Evolutionary conservation across 257 asterid genomes (phyloP), one percentile per base, ranked within the genome.

Genomic region (Nicotiana noctiflora): DNA sequence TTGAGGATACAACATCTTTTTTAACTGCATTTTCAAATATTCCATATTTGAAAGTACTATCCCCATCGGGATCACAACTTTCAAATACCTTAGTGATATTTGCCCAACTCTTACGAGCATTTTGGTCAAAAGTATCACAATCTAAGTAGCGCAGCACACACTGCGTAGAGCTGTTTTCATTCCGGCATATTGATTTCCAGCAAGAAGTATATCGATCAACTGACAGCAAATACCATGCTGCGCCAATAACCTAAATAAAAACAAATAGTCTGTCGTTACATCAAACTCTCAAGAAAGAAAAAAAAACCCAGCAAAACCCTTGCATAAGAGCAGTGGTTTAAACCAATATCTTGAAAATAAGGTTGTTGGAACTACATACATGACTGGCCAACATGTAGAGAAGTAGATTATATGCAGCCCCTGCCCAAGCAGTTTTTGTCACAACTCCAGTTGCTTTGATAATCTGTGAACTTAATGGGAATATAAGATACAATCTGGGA

Each of bases 371-470:
- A 68, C 72, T 77, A 88, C 98, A 78, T 90, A 95, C 99, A 88
- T 93, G 99, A 87, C 99, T 95, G 80, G 99, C 99, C 81, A 95
- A 83, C 97, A 95, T 92, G 91, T 93, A 95, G 86, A 92, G 93
- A 27, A 95, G 82, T 86, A 95, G 87, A 89, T 95, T 95, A 90
- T 95, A 95, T 57, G 97, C 99, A 46, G 99, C 99, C 83, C 99
- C 99, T 18, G 99, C 99, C 99, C 99, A 95, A 86, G 97, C 98
- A 80, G 99, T 93, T 91, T 95, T 93, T 81, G 99, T 93, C 88
- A 95, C 99, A 70, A 95, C 89, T 87, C 99, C 99, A 4, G 99
- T 95, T 81, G 99, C 97, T 88, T 95, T 95, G 83, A 95, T 85
- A 27, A 95, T 93, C 90, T 95, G 92, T 53, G 98, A 95, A 85